phyloP scores from a whole-genome alignment of 768 basidiomycete species.

The Phaffia tasmanica region DNA sequence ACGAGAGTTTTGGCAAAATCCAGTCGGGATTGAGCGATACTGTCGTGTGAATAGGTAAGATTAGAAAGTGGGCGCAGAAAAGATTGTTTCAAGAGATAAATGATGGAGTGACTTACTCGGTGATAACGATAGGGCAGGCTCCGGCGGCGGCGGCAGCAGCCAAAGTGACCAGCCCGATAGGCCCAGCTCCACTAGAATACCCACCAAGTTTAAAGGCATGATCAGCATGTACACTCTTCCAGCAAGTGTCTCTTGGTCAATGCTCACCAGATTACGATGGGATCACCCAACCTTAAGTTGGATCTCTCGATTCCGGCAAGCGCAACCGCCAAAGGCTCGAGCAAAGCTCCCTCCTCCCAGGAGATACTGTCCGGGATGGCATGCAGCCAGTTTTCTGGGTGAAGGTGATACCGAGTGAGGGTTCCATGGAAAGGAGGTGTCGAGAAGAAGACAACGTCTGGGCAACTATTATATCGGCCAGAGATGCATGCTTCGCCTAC shows the following conservation, averaged over 20 bases:
- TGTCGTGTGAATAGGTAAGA: neutral
- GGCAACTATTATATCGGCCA: constrained; percentile 42
- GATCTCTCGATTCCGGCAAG: constrained; percentile 40
- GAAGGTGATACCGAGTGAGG: constrained; percentile 36
- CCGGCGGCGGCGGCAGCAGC: constrained; percentile 40
- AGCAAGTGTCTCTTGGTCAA: neutral
- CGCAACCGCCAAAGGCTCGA: constrained; percentile 41
- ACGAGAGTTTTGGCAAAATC: constrained; percentile 40
- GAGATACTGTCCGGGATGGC: constrained; percentile 38
- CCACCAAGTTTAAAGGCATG: neutral
- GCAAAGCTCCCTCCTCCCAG: constrained; percentile 40
- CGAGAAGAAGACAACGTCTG: constrained; percentile 40
- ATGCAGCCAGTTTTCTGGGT: constrained; percentile 41
- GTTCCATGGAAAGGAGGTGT: constrained; percentile 41
- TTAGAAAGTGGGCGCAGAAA: neutral
- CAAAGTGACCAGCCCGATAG: constrained; percentile 41
- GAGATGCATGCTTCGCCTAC: constrained; percentile 23
- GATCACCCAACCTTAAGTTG: constrained; percentile 38
- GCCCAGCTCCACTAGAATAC: constrained; percentile 38
- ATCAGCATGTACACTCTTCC: neutral
- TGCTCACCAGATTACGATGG: constrained; percentile 38
- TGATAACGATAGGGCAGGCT: constrained; percentile 41
- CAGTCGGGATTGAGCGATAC: constrained; percentile 37
- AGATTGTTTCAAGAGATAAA: neutral
- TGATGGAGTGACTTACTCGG: constrained; percentile 30